Evolutionary conservation across 1,139 yeast genomes (phyloP).

Genomic region (Kodamaea suecica): DNA sequence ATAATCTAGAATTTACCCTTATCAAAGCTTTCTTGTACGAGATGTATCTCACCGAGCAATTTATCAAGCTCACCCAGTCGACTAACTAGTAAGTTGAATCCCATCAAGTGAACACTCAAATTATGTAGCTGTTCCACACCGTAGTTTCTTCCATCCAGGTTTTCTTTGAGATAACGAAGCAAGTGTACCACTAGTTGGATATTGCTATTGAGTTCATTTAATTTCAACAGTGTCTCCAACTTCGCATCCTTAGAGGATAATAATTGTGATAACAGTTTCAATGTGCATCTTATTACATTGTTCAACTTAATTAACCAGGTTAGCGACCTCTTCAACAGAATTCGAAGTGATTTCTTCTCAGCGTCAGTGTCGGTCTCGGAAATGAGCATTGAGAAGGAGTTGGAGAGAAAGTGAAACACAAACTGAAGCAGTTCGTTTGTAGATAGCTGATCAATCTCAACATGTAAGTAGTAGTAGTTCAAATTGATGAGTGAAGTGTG

Average conservation of each 20-base stretch:
- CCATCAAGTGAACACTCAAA: constrained; percentile 16
- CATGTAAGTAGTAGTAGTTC: constrained; percentile 38
- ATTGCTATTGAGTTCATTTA: constrained; percentile 22
- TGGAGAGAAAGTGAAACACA: constrained; percentile 41
- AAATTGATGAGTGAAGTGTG: constrained; percentile 33
- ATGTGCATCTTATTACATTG: constrained; percentile 33
- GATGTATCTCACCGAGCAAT: constrained; percentile 6
- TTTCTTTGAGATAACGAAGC: constrained; percentile 17
- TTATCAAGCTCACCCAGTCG: constrained; percentile 10
- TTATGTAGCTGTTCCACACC: constrained; percentile 12
- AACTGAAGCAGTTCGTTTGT: constrained; percentile 38
- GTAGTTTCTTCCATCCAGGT: constrained; percentile 1
- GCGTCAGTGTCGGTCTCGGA: constrained; percentile 17
- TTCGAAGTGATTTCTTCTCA: constrained; percentile 10
- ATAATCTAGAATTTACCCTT: not conserved
- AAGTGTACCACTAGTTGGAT: constrained; percentile 23
- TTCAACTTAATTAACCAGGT: constrained; percentile 37
- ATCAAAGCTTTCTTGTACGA: constrained; percentile 1
- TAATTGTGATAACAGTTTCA: constrained; percentile 23
- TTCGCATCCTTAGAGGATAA: constrained; percentile 13
- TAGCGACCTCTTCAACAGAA: constrained; percentile 18
- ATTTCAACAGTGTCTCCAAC: constrained; percentile 16
- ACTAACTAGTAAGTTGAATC: constrained; percentile 17
- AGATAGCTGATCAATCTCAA: constrained; percentile 43
- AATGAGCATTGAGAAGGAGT: constrained; percentile 38